Evolutionary conservation across 345 rosid species (phyloP), one percentile per base, ranked within the genome.

Genomic region (Arabis alpina): DNA sequence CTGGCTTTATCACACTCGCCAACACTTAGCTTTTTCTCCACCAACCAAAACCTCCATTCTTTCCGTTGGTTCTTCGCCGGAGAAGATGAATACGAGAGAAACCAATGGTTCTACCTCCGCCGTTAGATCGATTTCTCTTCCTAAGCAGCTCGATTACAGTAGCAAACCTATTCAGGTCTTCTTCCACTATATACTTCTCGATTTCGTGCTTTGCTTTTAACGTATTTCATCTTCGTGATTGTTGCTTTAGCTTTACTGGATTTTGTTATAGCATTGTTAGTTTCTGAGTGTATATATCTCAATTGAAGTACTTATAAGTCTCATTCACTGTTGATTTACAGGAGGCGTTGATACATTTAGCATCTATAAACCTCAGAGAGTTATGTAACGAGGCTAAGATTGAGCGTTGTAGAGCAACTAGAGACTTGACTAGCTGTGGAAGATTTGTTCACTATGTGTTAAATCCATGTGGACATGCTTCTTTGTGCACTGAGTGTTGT

Each of bases 341-440:
- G 99, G 96, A 92, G 62, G 98, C 99, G 41, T 74, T 92, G 78
- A 89, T 75, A 73, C 91, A 84, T 78, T 77, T 94, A 72, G 95
- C 98, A 32, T 85, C 84, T 52, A 73, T 86, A 14, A 92, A 90
- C 67, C 87, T 88, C 68, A 80, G 80, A 43, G 96, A 92, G 55
- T 71, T 94, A 71, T 79, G 91, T 67, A 84, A 83, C 34, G 98
- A 95, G 79, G 99, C 93, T 0, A 95, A 92, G 77, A 77, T 84
- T 50, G 99, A 95, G 82, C 79, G 66, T 1, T 95, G 99, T 53
- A 82, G 99, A 37, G 99, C 98, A n/a, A 80, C 94, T 64, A 90
- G 99, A 72, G 96, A 95, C 81, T 80, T 92, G 82, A 76, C 93
- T 58, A 87, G 97, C 71, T 92, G 99, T 43, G 98, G 91, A 28